Evolutionary conservation across 2,329 filamentous ascomycete species (phyloP).

Genomic region (Claviceps capensis): DNA sequence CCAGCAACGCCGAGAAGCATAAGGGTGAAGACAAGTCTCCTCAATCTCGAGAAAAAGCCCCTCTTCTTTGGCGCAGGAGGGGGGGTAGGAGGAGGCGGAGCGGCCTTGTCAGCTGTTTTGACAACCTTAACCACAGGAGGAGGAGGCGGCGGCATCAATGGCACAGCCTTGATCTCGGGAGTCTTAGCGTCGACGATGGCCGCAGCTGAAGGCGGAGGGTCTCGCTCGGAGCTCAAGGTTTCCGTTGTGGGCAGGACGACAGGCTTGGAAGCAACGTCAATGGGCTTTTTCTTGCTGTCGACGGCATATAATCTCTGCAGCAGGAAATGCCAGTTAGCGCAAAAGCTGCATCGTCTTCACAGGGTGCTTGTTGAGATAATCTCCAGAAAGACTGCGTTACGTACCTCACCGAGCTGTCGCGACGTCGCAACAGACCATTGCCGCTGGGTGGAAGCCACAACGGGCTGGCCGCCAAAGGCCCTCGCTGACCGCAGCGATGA

Average conservation of each 20-base stretch:
- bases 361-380: too few relatives aligned
- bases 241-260: slow-evolving; percentile 40
- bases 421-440: slow-evolving; percentile 40
- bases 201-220: slow-evolving; percentile 23
- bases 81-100: slow-evolving; percentile 17
- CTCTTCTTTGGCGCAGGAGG: slow-evolving; percentile 35
- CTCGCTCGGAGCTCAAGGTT: slow-evolving; percentile 34
- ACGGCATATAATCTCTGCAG: slow-evolving; percentile 43
- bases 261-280: slow-evolving; percentile 33
- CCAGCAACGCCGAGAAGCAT: slow-evolving; percentile 62
- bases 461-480: slow-evolving; percentile 41
- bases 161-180: slow-evolving; percentile 15
- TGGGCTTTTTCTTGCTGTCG: slow-evolving; percentile 40
- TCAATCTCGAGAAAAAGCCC: slow-evolving; percentile 57
- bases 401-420: slow-evolving; percentile 20
- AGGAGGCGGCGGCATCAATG: slow-evolving; percentile 17
- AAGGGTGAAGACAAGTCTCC: slow-evolving; percentile 64
- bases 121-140: not conserved
- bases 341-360: not conserved
- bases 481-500: slow-evolving; percentile 52
- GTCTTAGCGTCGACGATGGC: slow-evolving; percentile 13
- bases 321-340: not conserved
- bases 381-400: slow-evolving; percentile 6
- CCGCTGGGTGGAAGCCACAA: slow-evolving; percentile 37
- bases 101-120: slow-evolving; percentile 4